Evolutionary conservation across 768 basidiomycete species (phyloP).

Genomic region (Tylopilus intermedius): DNA sequence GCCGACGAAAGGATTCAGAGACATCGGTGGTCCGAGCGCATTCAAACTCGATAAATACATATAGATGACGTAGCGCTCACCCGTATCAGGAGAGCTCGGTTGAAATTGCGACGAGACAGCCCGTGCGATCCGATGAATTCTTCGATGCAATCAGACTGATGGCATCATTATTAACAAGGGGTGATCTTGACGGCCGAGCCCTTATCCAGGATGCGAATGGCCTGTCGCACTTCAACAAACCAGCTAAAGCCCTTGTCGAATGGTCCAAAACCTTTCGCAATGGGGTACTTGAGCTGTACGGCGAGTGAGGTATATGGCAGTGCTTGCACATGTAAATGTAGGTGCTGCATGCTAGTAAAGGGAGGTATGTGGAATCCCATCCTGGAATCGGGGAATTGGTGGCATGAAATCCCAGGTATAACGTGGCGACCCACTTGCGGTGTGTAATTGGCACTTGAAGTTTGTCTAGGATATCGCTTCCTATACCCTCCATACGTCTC

Average conservation of each 20-base stretch:
- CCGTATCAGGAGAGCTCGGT: background rate
- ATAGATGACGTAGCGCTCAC: background rate
- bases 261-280: constrained; percentile 33
- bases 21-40: background rate
- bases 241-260: constrained; percentile 65
- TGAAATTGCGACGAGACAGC: background rate
- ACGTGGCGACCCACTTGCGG: constrained; percentile 39
- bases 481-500: constrained; percentile 45
- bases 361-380: constrained; percentile 83
- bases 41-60: background rate
- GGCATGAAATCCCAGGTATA: background rate
- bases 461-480: constrained; percentile 47
- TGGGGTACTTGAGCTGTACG: constrained; percentile 45
- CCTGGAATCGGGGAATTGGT: constrained; percentile 32
- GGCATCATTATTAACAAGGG: constrained; percentile 40
- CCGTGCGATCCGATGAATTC: background rate
- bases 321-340: constrained; percentile 71
- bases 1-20: background rate
- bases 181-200: constrained; percentile 46
- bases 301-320: constrained; percentile 52
- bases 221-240: constrained; percentile 64
- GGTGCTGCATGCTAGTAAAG: constrained; percentile 64
- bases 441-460: constrained; percentile 37
- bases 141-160: background rate
- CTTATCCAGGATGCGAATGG: constrained; percentile 53